A percentile compares a stretch with the other conserved stretches of the same genome.
phyloP scores from a whole-genome alignment of 352 stramenopile species.

The Peronospora farinosa region DNA sequence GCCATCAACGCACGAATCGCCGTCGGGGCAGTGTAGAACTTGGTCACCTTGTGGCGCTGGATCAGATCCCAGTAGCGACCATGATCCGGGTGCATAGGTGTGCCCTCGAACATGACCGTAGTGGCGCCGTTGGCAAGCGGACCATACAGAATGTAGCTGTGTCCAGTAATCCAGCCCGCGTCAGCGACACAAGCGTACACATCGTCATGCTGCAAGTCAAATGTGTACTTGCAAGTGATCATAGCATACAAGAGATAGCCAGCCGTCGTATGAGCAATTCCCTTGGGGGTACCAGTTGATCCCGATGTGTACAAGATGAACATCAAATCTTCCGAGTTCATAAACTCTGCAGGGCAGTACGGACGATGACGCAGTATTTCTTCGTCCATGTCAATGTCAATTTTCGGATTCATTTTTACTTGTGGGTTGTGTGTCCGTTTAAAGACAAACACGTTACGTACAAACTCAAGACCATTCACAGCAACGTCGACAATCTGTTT shows the following conservation, averaged over 20 bases:
- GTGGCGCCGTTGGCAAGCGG: constrained; percentile 94
- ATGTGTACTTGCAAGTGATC: constrained; percentile 91
- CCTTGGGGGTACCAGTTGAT: constrained; percentile 93
- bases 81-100: constrained; percentile 93
- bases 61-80: constrained; percentile 96
- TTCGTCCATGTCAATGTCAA: constrained; percentile 92
- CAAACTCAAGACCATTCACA: constrained; percentile 81
- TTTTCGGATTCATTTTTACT: constrained; percentile 63
- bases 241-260: constrained; percentile 93
- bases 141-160: constrained; percentile 97
- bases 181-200: constrained; percentile 94
- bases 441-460: constrained; percentile 95
- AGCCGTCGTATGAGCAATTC: constrained; percentile 92
- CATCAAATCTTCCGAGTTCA: constrained; percentile 95
- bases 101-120: constrained; percentile 98
- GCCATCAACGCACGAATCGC: constrained; percentile 98
- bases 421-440: constrained; percentile 76
- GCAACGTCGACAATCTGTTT: constrained; percentile 95
- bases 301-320: constrained; percentile 98
- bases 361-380: constrained; percentile 86
- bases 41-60: constrained; percentile 94
- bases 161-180: constrained; percentile 95
- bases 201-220: constrained; percentile 91
- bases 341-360: constrained; percentile 92
- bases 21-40: constrained; percentile 92